Conservation (phyloP, 2,329 filamentous ascomycete genomes). For the Colletotrichum caudatum region DNA sequence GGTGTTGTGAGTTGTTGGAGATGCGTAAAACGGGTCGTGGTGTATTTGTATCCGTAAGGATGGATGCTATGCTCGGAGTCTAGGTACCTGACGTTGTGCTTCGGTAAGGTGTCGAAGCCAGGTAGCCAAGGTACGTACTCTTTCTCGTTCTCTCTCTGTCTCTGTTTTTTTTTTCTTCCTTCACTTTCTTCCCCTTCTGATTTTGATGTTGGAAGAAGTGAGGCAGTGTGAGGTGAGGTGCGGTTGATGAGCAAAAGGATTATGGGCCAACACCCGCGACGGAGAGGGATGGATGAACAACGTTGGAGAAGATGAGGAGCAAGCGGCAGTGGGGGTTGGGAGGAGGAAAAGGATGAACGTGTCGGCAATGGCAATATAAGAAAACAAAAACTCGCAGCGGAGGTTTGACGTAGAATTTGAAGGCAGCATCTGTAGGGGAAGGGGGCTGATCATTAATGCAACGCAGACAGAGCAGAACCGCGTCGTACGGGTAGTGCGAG, state of each 20-base stretch:
- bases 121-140: slow-evolving; percentile 37
- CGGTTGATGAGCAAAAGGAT: not conserved
- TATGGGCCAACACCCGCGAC: not conserved
- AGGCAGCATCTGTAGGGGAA: not conserved
- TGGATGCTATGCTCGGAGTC: slow-evolving; percentile 10
- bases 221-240: not conserved
- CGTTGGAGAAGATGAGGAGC: slow-evolving; percentile 16
- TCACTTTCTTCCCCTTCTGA: not conserved
- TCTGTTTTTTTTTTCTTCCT: not conserved
- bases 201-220: not conserved
- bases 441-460: not conserved
- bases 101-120: slow-evolving; percentile 12
- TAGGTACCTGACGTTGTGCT: slow-evolving; percentile 29
- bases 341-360: not conserved
- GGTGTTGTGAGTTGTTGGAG: slow-evolving; percentile 27
- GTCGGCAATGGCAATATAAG: slow-evolving; percentile 4
- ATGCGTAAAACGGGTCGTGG: slow-evolving; percentile 21
- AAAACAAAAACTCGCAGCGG: not conserved
- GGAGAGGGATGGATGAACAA: not conserved
- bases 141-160: not conserved
- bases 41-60: slow-evolving; percentile 18
- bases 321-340: no score
- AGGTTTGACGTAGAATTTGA: not conserved
- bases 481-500: not conserved
- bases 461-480: not conserved